These are phyloP conservation scores for Euphorbia celastroides DNA, from an alignment of 441 rosid genomes.

Conservation along the genomic window DNA sequence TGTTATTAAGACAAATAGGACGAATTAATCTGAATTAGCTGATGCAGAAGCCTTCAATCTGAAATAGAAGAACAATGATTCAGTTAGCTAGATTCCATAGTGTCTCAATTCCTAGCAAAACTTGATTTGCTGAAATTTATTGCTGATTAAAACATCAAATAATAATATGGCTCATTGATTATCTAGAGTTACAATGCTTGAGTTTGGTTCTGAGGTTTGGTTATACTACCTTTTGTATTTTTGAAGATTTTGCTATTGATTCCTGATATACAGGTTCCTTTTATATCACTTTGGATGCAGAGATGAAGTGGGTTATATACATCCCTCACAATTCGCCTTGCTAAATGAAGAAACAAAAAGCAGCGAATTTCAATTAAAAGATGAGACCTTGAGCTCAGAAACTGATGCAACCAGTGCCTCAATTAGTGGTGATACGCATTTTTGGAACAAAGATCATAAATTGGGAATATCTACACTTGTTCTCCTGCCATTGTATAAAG, in stretches of 20 bases:
- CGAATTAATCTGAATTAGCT: no score
- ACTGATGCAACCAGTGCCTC: neutral
- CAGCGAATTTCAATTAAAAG: constrained; percentile 8
- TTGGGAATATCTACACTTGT: constrained; percentile 68
- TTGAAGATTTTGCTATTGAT: neutral
- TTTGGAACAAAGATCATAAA: constrained; percentile 75
- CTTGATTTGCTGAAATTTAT: neutral
- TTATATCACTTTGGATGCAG: constrained; percentile 37
- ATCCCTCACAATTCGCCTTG: constrained; percentile 62
- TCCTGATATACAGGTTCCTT: neutral
- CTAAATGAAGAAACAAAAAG: constrained; percentile 35
- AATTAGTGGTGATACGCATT: constrained; percentile 22
- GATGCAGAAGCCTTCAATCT: neutral
- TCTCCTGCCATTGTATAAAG: constrained; percentile 51
- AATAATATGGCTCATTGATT: neutral
- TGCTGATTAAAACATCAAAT: neutral
- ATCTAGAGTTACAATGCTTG: neutral
- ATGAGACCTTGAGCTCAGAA: constrained; percentile 14
- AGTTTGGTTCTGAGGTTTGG: neutral
- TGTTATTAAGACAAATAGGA: neutral
- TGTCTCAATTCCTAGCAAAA: neutral
- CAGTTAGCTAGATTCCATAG: neutral
- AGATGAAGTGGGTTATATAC: constrained; percentile 82
- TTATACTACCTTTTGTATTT: neutral
- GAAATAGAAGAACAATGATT: neutral